Percentiles rank a stretch among this genome's conserved stretches.
Conservation (phyloP, 2,329 filamentous ascomycete genomes). For the Epichloe festucae region DNA sequence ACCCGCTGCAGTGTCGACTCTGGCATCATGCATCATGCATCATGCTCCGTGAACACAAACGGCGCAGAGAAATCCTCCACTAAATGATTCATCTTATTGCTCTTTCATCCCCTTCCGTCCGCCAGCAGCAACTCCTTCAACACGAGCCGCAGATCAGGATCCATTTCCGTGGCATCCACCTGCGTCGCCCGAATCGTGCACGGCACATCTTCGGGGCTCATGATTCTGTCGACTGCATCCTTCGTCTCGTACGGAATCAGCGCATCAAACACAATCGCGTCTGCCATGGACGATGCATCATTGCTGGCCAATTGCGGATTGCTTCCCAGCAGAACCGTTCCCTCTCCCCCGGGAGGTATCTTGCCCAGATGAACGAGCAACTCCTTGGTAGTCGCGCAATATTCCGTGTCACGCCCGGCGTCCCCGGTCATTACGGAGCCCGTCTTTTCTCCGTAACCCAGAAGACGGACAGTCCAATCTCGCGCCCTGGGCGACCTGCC, state of each 20-base stretch:
- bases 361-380: constrained; percentile 5
- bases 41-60: no score
- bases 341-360: constrained; percentile 4
- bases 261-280: constrained; percentile 9
- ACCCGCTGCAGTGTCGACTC: no score
- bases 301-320: constrained; percentile 7
- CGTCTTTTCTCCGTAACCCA: constrained; percentile 1
- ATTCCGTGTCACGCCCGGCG: no score
- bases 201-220: constrained; percentile 3
- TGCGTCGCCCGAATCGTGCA: constrained; percentile 6
- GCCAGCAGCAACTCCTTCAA: constrained; percentile 11
- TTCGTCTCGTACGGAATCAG: constrained; percentile 9
- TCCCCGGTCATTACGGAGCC: not conserved
- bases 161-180: constrained; percentile 11
- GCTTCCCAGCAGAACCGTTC: constrained; percentile 5
- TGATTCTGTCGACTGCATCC: constrained; percentile 8
- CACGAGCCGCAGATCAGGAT: constrained; percentile 9
- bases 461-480: constrained; percentile 6
- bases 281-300: constrained; percentile 7
- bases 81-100: no score
- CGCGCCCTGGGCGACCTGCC: not conserved
- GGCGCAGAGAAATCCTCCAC: no score
- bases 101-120: constrained; percentile 1
- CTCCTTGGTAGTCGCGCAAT: not conserved
- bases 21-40: no score